Evolutionary conservation across 768 basidiomycete genomes (phyloP).

Genomic region (Trametes gibbosa): DNA sequence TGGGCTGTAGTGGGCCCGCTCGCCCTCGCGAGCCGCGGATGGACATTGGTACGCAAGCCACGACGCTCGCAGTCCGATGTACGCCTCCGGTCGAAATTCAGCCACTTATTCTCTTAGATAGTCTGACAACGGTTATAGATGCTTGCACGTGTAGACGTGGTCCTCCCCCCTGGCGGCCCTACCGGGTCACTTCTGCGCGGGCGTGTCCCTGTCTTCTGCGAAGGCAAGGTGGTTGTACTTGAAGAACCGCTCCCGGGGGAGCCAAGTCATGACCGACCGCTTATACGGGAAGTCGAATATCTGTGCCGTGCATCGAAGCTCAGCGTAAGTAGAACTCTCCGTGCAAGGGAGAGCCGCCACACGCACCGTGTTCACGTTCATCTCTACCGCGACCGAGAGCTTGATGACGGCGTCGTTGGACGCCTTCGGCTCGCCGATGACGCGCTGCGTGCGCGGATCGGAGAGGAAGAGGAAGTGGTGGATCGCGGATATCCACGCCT

Average conservation of each 20-base stretch:
- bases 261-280: conserved; percentile 21
- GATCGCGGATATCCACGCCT: conserved; percentile 37
- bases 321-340: too few relatives aligned
- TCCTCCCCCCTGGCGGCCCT: too few relatives aligned
- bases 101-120: too few relatives aligned
- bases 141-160: too few relatives aligned
- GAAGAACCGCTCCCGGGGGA: conserved; percentile 20
- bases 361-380: conserved; percentile 17
- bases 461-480: conserved; percentile 43
- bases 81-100: too few relatives aligned
- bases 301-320: background rate
- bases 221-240: conserved; percentile 14
- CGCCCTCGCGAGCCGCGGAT: too few relatives aligned
- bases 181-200: background rate
- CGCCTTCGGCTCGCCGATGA: conserved; percentile 42
- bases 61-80: too few relatives aligned
- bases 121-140: too few relatives aligned
- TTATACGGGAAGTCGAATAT: conserved; percentile 24
- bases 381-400: conserved; percentile 11
- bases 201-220: conserved; percentile 5
- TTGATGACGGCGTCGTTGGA: conserved; percentile 33
- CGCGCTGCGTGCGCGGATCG: conserved; percentile 40
- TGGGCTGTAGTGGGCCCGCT: too few relatives aligned
- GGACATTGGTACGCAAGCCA: too few relatives aligned
- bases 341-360: background rate